Conservation (phyloP, 1,139 yeast species). For the Taphrina flavorubra region DNA sequence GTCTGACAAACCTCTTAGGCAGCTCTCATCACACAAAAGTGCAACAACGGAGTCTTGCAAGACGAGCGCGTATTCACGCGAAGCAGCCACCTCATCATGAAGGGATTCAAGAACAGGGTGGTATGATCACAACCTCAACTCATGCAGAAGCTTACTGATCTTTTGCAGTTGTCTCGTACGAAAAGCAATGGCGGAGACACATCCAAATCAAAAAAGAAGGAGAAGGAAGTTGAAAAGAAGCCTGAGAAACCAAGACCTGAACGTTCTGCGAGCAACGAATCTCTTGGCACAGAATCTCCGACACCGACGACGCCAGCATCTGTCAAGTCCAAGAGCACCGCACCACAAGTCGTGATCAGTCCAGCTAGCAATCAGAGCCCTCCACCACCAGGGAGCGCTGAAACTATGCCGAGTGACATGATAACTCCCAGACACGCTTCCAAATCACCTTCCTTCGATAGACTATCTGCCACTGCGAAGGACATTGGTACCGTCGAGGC, state of each 20-base stretch:
- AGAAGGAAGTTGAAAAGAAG: constrained; percentile 29
- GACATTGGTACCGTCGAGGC: constrained; percentile 60
- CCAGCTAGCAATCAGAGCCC: constrained; percentile 42
- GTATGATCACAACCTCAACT: constrained; percentile 41
- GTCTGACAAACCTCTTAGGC: neutral
- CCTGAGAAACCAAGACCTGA: constrained; percentile 29
- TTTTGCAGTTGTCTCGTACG: constrained; percentile 40
- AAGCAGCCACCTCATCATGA: constrained; percentile 44
- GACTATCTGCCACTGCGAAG: constrained; percentile 48
- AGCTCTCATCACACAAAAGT: too few species aligned
- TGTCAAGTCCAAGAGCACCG: constrained; percentile 25
- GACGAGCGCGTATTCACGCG: constrained; percentile 23
- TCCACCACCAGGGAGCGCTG: constrained; percentile 54
- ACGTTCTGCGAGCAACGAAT: constrained; percentile 29
- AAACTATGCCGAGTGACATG: constrained; percentile 54
- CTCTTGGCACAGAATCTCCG: constrained; percentile 11
- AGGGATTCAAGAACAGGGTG: constrained; percentile 49
- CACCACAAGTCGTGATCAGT: constrained; percentile 42
- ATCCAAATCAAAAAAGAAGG: constrained; percentile 37
- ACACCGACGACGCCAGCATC: constrained; percentile 34
- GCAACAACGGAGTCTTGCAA: neutral
- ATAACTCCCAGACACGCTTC: constrained; percentile 48
- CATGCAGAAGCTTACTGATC: neutral
- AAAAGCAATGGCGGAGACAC: constrained; percentile 40
- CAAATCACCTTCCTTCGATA: constrained; percentile 49